Percentiles rank a stretch among this genome's conserved stretches.
Conservation (phyloP, 164 flowering plant species). For the Vitis cinerea region DNA sequence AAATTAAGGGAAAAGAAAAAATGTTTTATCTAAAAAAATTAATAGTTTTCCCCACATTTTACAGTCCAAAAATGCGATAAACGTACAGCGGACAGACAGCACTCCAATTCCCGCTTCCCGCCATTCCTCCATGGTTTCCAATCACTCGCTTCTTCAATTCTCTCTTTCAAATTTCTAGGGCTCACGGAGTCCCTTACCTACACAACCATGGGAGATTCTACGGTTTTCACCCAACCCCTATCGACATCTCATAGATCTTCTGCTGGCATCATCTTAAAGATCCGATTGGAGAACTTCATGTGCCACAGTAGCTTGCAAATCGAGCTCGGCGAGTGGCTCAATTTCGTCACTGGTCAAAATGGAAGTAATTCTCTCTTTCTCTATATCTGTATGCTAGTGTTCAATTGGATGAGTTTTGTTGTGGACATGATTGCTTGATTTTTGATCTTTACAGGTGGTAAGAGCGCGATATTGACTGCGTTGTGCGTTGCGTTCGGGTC, state of each 20-base stretch:
- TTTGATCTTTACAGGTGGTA: conserved; percentile 63
- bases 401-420: neutral
- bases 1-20: too few relatives aligned
- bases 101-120: too few relatives aligned
- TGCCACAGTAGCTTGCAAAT: conserved; percentile 72
- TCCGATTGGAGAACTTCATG: conserved; percentile 89
- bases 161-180: too few relatives aligned
- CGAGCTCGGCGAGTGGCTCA: conserved; percentile 68
- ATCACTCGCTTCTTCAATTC: too few relatives aligned
- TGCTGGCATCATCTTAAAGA: conserved; percentile 60
- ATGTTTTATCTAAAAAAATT: too few relatives aligned
- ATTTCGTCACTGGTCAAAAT: conserved; percentile 95
- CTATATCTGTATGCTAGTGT: neutral
- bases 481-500: conserved; percentile 83
- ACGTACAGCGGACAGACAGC: too few relatives aligned
- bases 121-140: too few relatives aligned
- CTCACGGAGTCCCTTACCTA: too few relatives aligned
- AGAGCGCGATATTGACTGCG: conserved; percentile 90
- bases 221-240: conserved; percentile 26
- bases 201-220: conserved; percentile 41
- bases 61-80: too few relatives aligned
- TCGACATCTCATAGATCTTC: conserved; percentile 23
- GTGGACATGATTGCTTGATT: neutral
- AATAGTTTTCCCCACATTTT: too few relatives aligned
- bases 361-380: conserved; percentile 52